These are phyloP conservation scores for Trametopsis cervina DNA, from an alignment of 768 basidiomycete species.

Conservation along the genomic window DNA sequence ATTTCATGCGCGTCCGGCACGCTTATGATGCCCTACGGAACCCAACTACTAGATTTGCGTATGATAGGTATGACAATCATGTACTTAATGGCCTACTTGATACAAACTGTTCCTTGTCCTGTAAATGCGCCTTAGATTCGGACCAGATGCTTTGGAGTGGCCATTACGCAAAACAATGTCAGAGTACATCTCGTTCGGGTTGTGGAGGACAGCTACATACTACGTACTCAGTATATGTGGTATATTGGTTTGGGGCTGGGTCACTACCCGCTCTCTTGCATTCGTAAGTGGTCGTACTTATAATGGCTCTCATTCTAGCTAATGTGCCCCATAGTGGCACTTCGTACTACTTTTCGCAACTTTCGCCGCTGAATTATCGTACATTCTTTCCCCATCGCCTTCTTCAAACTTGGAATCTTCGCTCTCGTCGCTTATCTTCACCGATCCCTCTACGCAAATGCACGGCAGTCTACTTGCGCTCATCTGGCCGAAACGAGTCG, in stretches of 20 bases:
- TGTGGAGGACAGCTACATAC: slow-evolving; percentile 55
- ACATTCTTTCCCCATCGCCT: slow-evolving; percentile 55
- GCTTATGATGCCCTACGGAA: slow-evolving; percentile 76
- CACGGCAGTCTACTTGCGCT: slow-evolving; percentile 26
- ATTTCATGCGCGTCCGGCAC: slow-evolving; percentile 66
- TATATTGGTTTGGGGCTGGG: slow-evolving; percentile 43
- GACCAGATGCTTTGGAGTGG: slow-evolving; percentile 67
- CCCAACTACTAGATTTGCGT: slow-evolving; percentile 74
- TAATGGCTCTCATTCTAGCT: neutral
- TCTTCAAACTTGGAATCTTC: slow-evolving; percentile 21
- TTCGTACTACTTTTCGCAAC: slow-evolving; percentile 63
- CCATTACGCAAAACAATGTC: slow-evolving; percentile 55
- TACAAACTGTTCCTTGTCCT: neutral
- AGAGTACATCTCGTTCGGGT: slow-evolving; percentile 64
- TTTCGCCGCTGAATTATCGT: slow-evolving; percentile 55
- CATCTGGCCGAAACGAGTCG: slow-evolving; percentile 57
- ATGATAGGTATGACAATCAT: slow-evolving; percentile 56
- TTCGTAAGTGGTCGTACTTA: slow-evolving; percentile 45
- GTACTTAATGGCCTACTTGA: neutral
- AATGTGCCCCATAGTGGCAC: slow-evolving; percentile 55
- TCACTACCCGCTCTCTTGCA: slow-evolving; percentile 54
- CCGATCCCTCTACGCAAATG: slow-evolving; percentile 10
- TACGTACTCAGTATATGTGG: slow-evolving; percentile 54
- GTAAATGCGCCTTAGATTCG: too few relatives aligned
- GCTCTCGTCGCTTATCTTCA: slow-evolving; percentile 23